These are phyloP conservation scores for Terfezia claveryi DNA, from an alignment of 495 filamentous ascomycete species.

Conservation along the genomic window DNA sequence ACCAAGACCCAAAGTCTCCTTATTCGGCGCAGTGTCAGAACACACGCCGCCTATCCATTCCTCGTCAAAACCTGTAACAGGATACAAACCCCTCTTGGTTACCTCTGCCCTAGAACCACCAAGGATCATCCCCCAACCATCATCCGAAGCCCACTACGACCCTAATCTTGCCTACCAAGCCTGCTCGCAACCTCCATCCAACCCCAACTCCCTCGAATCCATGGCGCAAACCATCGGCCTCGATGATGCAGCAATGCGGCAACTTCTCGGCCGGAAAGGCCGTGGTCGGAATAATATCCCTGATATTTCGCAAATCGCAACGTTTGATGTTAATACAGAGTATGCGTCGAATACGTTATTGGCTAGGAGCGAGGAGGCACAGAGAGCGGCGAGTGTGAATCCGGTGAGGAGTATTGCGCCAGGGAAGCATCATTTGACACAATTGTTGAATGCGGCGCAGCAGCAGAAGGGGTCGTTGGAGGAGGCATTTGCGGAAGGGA, in stretches of 20 bases:
- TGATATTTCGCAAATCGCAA: slow-evolving; percentile 11
- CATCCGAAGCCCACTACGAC: neutral
- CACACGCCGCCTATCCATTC: neutral
- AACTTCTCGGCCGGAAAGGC: neutral
- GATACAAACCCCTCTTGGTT: neutral
- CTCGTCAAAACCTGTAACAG: neutral
- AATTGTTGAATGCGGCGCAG: slow-evolving; percentile 17
- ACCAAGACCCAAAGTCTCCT: too few species aligned
- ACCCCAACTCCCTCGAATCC: slow-evolving; percentile 12
- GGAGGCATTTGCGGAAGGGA: slow-evolving; percentile 17
- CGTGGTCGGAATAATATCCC: slow-evolving; percentile 9
- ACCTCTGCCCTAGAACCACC: neutral
- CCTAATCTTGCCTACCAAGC: neutral
- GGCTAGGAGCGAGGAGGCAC: slow-evolving; percentile 12
- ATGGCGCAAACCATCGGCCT: slow-evolving; percentile 12
- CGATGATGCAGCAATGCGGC: slow-evolving; percentile 7
- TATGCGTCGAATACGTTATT: slow-evolving; percentile 18
- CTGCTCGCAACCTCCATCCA: neutral
- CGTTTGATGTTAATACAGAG: slow-evolving; percentile 18
- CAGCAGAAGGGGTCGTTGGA: slow-evolving; percentile 18
- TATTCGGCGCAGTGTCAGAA: neutral
- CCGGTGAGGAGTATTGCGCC: slow-evolving; percentile 17
- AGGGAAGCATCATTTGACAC: slow-evolving; percentile 17
- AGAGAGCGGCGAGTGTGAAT: slow-evolving; percentile 16
- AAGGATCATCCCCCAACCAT: neutral